Evolutionary conservation across 306 rosid genomes (phyloP).

Genomic region (Lathyrus aphaca): DNA sequence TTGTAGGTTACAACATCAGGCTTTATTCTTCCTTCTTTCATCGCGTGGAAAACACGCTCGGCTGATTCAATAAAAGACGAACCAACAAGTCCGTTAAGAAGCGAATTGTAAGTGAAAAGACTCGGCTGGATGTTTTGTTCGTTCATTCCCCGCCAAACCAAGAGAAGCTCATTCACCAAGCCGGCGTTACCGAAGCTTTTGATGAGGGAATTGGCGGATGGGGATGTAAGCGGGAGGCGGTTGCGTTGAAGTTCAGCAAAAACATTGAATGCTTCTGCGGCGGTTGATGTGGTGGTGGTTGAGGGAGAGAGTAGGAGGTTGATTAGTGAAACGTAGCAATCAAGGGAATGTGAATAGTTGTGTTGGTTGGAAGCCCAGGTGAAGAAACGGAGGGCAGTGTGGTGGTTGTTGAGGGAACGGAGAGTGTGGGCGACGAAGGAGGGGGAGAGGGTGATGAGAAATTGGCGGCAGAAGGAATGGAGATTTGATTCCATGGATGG

Average conservation of each 20-base stretch:
- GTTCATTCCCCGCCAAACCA: constrained; percentile 84
- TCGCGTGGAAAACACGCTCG: constrained; percentile 64
- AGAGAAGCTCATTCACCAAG: constrained; percentile 72
- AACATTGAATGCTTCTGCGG: not conserved
- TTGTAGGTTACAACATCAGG: constrained; percentile 78
- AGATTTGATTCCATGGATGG: constrained; percentile 72
- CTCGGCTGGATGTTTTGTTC: constrained; percentile 65
- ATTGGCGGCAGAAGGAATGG: constrained; percentile 53
- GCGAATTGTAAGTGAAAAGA: constrained; percentile 58
- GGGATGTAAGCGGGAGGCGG: constrained; percentile 53
- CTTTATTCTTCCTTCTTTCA: constrained; percentile 57
- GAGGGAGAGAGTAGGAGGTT: not conserved
- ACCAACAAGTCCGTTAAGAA: constrained; percentile 75
- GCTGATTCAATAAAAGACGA: constrained; percentile 68
- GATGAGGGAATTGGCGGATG: constrained; percentile 62
- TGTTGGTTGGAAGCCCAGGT: constrained; percentile 67
- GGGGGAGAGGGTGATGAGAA: constrained; percentile 72
- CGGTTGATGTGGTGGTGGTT: not conserved
- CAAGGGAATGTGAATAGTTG: constrained; percentile 60
- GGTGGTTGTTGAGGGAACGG: constrained; percentile 47
- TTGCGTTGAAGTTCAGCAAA: constrained; percentile 43
- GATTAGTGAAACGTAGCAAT: constrained; percentile 68
- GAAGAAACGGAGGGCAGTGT: constrained; percentile 63
- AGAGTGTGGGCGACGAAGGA: constrained; percentile 64
- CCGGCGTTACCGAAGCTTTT: constrained; percentile 65